These are phyloP conservation scores for Hymenoscyphus repandus DNA, from an alignment of 2,329 filamentous ascomycete species.

Conservation along the genomic window DNA sequence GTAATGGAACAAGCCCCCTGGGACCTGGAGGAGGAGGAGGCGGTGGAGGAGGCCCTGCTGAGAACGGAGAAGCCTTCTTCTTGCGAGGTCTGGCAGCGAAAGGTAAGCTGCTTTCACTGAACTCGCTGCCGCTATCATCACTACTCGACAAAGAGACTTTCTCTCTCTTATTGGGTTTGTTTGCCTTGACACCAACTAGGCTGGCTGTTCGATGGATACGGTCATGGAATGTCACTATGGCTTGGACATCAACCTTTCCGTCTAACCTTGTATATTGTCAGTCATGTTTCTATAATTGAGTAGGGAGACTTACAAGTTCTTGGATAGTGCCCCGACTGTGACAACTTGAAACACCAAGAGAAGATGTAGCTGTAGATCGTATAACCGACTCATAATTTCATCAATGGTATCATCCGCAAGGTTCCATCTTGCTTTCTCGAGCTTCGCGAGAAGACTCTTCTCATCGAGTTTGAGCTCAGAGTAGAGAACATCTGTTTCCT, in stretches of 20 bases:
- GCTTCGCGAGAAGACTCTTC: constrained; percentile 12
- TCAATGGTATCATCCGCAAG: neutral
- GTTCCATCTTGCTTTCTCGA: constrained; percentile 19
- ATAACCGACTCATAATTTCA: constrained; percentile 12
- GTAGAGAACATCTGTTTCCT: neutral
- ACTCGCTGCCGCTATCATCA: constrained; percentile 5
- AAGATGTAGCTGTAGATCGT: constrained; percentile 22
- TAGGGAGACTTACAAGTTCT: constrained; percentile 15
- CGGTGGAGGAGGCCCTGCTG: constrained; percentile 1
- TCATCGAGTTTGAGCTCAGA: constrained; percentile 14
- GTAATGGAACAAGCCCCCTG: too few relatives aligned
- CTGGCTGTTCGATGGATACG: constrained; percentile 19
- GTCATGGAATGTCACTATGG: constrained; percentile 20
- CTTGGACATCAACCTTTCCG: constrained; percentile 19
- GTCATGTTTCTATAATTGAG: neutral
- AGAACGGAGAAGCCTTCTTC: too few relatives aligned
- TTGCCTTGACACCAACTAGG: constrained; percentile 14
- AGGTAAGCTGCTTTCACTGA: constrained; percentile 6
- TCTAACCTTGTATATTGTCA: constrained; percentile 11
- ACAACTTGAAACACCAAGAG: constrained; percentile 23
- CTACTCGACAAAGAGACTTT: constrained; percentile 3
- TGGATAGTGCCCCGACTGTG: constrained; percentile 16
- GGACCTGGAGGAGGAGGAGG: neutral
- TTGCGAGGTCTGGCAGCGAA: neutral
- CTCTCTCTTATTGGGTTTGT: neutral